phyloP scores from a whole-genome alignment of 441 rosid species.

The Eruca vesicaria region DNA sequence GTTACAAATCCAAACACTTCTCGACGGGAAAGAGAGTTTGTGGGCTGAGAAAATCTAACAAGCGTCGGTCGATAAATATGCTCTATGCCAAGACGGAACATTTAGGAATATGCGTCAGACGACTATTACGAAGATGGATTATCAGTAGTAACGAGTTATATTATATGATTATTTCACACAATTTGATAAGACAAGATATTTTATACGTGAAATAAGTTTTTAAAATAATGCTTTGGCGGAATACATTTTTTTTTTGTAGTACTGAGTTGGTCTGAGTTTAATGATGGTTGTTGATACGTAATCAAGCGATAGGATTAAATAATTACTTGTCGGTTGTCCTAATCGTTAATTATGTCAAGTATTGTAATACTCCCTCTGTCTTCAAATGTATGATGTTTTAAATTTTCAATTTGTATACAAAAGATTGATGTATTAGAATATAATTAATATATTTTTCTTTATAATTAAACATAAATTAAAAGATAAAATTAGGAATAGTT shows the following conservation, averaged over 20 bases:
- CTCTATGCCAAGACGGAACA: neutral
- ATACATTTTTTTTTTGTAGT: no score
- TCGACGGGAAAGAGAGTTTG: constrained; percentile 1
- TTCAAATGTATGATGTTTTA: no score
- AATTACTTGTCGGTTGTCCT: neutral
- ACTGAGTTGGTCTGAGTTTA: neutral
- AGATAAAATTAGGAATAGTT: no score
- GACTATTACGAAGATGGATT: constrained; percentile 24
- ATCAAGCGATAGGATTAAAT: neutral
- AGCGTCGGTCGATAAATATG: neutral
- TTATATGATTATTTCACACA: neutral
- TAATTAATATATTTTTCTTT: no score
- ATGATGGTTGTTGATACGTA: neutral
- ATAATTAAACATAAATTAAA: no score
- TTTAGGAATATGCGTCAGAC: constrained; percentile 4
- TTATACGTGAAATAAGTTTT: neutral
- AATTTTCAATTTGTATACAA: no score
- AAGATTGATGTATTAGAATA: no score
- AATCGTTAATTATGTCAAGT: neutral
- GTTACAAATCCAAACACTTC: neutral
- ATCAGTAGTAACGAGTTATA: neutral
- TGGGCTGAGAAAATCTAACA: neutral
- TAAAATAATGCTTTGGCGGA: neutral
- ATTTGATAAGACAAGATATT: neutral
- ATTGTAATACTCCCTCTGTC: no score